These are phyloP conservation scores for Pittosporum tobira DNA, from an alignment of 129 eudicot genomes.

Conservation along the genomic window DNA sequence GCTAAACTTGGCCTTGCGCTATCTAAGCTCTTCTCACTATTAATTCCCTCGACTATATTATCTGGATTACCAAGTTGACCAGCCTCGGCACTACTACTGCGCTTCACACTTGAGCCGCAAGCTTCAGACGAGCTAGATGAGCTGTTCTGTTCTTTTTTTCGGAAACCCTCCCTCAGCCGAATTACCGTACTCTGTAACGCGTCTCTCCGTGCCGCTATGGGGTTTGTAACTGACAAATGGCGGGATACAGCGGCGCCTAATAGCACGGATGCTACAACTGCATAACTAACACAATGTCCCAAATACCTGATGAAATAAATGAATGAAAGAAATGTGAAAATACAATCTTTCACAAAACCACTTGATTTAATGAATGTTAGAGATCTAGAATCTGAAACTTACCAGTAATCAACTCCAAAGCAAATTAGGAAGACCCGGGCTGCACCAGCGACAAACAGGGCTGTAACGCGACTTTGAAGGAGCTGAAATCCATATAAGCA, in stretches of 20 bases:
- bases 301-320: conserved; percentile 50
- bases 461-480: conserved; percentile 83
- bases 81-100: conserved; percentile 93
- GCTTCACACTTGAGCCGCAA: conserved; percentile 93
- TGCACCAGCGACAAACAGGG: conserved; percentile 86
- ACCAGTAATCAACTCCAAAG: conserved; percentile 99
- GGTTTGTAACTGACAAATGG: conserved; percentile 77
- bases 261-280: conserved; percentile 88
- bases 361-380: neutral
- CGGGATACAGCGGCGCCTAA: conserved; percentile 99
- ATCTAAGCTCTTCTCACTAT: conserved; percentile 83
- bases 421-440: conserved; percentile 98
- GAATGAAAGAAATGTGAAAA: neutral
- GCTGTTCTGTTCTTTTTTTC: conserved; percentile 84
- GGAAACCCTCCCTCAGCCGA: conserved; percentile 90
- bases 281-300: conserved; percentile 98
- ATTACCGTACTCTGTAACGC: conserved; percentile 92
- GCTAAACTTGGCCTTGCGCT: conserved; percentile 96
- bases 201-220: conserved; percentile 89
- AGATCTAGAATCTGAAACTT: conserved; percentile 18
- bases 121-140: conserved; percentile 95
- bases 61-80: conserved; percentile 73
- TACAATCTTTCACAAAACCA: neutral
- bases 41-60: conserved; percentile 66
- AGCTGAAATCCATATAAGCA: conserved; percentile 95